These are phyloP conservation scores for Kluyveromyces wickerhamii DNA, from an alignment of 805 yeast genomes.

Conservation along the genomic window DNA sequence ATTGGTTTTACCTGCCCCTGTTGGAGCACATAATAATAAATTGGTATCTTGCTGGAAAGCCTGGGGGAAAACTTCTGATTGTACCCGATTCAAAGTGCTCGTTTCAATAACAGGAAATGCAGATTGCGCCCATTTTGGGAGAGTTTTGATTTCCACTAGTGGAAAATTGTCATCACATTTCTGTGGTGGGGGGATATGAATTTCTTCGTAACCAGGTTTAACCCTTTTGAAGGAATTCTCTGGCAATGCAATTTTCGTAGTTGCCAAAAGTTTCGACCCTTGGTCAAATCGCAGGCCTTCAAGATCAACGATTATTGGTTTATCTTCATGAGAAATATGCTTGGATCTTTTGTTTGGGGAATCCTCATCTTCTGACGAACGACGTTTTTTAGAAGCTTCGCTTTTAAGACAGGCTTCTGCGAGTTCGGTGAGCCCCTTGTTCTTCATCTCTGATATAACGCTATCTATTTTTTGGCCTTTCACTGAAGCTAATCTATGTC, in stretches of 20 bases:
- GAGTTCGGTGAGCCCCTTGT: constrained; percentile 34
- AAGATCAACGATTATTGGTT: constrained; percentile 43
- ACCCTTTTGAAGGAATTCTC: constrained; percentile 73
- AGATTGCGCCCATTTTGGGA: constrained; percentile 77
- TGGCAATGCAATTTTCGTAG: constrained; percentile 65
- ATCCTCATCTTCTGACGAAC: background rate
- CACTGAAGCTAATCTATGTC: constrained; percentile 37
- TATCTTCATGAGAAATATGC: constrained; percentile 15
- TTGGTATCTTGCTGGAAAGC: constrained; percentile 70
- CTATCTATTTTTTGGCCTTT: constrained; percentile 30
- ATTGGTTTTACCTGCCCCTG: constrained; percentile 98
- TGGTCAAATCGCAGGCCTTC: constrained; percentile 59
- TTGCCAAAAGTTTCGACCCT: constrained; percentile 61
- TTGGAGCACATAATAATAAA: constrained; percentile 87
- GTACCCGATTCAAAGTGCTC: constrained; percentile 65
- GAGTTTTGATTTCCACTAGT: constrained; percentile 46
- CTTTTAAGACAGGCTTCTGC: constrained; percentile 35
- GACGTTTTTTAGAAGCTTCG: constrained; percentile 3
- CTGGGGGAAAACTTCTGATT: constrained; percentile 70
- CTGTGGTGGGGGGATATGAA: constrained; percentile 83
- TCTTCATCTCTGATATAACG: constrained; percentile 38
- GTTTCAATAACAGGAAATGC: constrained; percentile 70
- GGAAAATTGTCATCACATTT: constrained; percentile 35
- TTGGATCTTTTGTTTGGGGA: constrained; percentile 15
- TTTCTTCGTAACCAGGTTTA: constrained; percentile 73